Percentiles rank a stretch among this genome's conserved stretches.
phyloP scores from a whole-genome alignment of 1,139 yeast genomes.

The Pichia norvegensis region DNA sequence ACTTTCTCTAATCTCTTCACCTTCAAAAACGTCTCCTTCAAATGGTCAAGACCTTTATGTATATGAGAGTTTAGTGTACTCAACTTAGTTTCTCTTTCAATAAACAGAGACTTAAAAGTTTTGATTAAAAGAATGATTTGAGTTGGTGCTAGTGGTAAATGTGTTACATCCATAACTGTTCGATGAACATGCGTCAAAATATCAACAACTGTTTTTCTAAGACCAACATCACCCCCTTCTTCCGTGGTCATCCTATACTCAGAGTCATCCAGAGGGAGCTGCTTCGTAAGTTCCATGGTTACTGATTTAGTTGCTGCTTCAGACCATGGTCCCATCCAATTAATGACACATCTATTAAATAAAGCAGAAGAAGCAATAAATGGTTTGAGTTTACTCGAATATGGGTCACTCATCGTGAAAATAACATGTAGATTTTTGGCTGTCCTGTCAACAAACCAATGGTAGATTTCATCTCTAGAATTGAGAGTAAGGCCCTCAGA shows the following conservation, averaged over 20 bases:
- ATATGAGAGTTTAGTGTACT: slow-evolving; percentile 70
- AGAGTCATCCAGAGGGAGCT: slow-evolving; percentile 47
- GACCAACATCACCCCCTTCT: slow-evolving; percentile 22
- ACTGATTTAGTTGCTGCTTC: slow-evolving; percentile 42
- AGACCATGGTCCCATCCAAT: slow-evolving; percentile 90
- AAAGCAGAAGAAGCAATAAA: slow-evolving; percentile 81
- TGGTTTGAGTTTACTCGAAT: slow-evolving; percentile 23
- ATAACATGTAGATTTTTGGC: slow-evolving; percentile 74
- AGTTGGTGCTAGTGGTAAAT: slow-evolving; percentile 37
- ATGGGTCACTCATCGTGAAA: slow-evolving; percentile 62
- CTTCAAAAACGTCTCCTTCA: slow-evolving; percentile 69
- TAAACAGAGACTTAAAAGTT: slow-evolving; percentile 40
- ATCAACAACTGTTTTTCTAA: slow-evolving; percentile 41
- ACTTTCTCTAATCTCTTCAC: slow-evolving; percentile 54
- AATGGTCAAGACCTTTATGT: slow-evolving; percentile 62
- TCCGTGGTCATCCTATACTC: slow-evolving; percentile 32
- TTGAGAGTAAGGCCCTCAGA: slow-evolving; percentile 59
- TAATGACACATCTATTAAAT: slow-evolving; percentile 81
- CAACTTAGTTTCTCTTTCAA: slow-evolving; percentile 38
- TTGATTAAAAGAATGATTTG: slow-evolving; percentile 47
- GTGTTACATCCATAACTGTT: neutral
- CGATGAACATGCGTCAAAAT: slow-evolving; percentile 42
- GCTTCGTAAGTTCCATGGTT: slow-evolving; percentile 31
- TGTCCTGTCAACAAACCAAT: slow-evolving; percentile 68
- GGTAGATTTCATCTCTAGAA: slow-evolving; percentile 61